phyloP scores from a whole-genome alignment of 2,329 filamentous ascomycete species.

The Fusarium camptoceras region DNA sequence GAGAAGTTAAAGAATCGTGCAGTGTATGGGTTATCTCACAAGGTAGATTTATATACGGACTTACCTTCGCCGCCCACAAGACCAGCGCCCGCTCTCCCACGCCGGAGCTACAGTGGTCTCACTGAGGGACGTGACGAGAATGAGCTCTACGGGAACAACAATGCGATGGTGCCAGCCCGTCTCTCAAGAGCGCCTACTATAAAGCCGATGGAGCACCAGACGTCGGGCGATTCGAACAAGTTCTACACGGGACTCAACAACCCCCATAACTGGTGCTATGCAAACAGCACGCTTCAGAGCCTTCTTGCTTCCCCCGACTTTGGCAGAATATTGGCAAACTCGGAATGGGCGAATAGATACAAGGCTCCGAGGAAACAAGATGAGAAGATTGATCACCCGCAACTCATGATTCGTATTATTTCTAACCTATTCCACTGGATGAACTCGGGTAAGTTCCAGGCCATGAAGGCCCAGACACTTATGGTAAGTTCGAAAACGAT shows the following conservation, averaged over 20 bases:
- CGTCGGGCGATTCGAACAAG: constrained; percentile 53
- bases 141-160: constrained; percentile 54
- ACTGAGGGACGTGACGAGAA: constrained; percentile 53
- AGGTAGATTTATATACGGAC: constrained; percentile 59
- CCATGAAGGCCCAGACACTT: constrained; percentile 66
- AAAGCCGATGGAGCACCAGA: constrained; percentile 58
- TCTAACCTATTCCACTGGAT: constrained; percentile 70
- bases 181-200: constrained; percentile 51
- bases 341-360: constrained; percentile 71
- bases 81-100: constrained; percentile 74
- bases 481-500: constrained; percentile 60
- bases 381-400: constrained; percentile 63
- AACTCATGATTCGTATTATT: constrained; percentile 70
- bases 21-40: constrained; percentile 48
- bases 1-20: constrained; percentile 41
- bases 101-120: constrained; percentile 84
- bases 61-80: constrained; percentile 70
- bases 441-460: constrained; percentile 60
- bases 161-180: constrained; percentile 54
- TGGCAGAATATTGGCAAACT: constrained; percentile 70
- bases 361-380: constrained; percentile 75
- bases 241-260: constrained; percentile 77
- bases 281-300: constrained; percentile 90
- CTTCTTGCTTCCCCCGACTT: constrained; percentile 79
- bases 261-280: constrained; percentile 87